phyloP scores from a whole-genome alignment of 2,329 filamentous ascomycete genomes.

The Xenosphaeropsis pyriputrescens region DNA sequence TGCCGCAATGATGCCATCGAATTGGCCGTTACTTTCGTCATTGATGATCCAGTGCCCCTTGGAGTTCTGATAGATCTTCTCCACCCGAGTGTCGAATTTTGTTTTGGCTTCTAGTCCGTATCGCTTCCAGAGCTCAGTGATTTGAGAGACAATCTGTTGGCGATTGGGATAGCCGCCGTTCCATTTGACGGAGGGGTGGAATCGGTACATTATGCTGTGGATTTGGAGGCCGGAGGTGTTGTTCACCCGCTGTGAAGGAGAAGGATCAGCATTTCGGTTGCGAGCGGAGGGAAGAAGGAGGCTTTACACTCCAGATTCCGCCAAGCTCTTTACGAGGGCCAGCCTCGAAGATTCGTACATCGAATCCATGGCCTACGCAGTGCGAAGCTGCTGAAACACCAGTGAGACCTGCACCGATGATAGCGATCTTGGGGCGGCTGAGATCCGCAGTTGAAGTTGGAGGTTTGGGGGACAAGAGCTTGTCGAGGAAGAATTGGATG shows the following conservation, averaged over 20 bases:
- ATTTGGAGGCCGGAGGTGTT: constrained; percentile 73
- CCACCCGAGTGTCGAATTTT: constrained; percentile 54
- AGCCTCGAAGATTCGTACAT: constrained; percentile 66
- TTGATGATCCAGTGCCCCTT: constrained; percentile 68
- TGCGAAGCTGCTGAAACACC: constrained; percentile 69
- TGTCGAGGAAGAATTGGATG: constrained; percentile 47
- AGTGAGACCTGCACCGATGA: constrained; percentile 59
- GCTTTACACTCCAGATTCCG: constrained; percentile 64
- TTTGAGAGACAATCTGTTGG: constrained; percentile 59
- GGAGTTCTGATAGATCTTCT: constrained; percentile 53
- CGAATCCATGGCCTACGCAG: constrained; percentile 74
- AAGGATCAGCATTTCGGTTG: constrained; percentile 1
- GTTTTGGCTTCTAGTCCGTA: constrained; percentile 61
- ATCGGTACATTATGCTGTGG: constrained; percentile 77
- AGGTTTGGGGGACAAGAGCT: constrained; percentile 54
- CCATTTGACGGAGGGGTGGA: constrained; percentile 69
- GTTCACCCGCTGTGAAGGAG: constrained; percentile 48
- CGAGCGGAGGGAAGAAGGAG: neutral
- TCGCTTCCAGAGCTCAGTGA: constrained; percentile 56
- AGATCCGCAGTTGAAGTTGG: constrained; percentile 42
- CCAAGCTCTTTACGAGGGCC: constrained; percentile 51
- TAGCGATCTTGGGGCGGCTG: constrained; percentile 48
- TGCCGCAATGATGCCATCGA: constrained; percentile 66
- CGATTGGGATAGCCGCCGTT: constrained; percentile 63
- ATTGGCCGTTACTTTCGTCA: constrained; percentile 50